Evolutionary conservation across 495 filamentous ascomycete species (phyloP), one percentile per base, ranked within the genome.

Genomic region (Tuber microsphaerosporum): DNA sequence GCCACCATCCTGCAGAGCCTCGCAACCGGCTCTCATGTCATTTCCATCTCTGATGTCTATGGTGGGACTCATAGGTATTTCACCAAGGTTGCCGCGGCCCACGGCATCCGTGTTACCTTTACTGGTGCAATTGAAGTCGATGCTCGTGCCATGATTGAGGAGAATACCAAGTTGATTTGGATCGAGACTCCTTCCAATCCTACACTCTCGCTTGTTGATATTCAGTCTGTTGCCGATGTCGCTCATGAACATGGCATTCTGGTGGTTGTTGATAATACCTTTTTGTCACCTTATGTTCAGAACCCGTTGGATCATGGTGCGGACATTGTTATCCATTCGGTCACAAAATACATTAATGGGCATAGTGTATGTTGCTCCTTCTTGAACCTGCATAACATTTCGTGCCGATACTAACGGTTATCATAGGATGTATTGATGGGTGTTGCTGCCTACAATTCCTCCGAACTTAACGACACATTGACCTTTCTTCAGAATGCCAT

Each of bases 281-380:
- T 99, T 86, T 86, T 99, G 81, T 92, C 90, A 76, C 95, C 95
- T 41, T 99, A 98, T 83, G 87, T 98, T 39, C 95, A 99, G 84
- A 98, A 97, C 84, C 95, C 95, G 2, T 88, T 99, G 41, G 89
- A 94, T 80, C 93, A 96, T 84, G 95, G 95, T 80, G 95, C 95
- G 48, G 96, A 99, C 82, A 94, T 99, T 70, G 95, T 98, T 68
- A 90, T 98, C n/a, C 95, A 99, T 87, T 94, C 91, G 56, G 95
- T 99, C n/a, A 99, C 95, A 12, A 99, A 99, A 84, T 99, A 98
- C 85, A 98, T 99, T 84, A 99, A 99, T 83, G 95, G 95, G 10
- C 95, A 99, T 85, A 91, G 89, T 17, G 88, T 89, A 84, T 71
- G 86, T 80, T 69, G 19, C 26, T 61, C 34, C 34, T 19, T 31